phyloP scores from a whole-genome alignment of 2,329 filamentous ascomycete species.

The Alternaria gansuensis region DNA sequence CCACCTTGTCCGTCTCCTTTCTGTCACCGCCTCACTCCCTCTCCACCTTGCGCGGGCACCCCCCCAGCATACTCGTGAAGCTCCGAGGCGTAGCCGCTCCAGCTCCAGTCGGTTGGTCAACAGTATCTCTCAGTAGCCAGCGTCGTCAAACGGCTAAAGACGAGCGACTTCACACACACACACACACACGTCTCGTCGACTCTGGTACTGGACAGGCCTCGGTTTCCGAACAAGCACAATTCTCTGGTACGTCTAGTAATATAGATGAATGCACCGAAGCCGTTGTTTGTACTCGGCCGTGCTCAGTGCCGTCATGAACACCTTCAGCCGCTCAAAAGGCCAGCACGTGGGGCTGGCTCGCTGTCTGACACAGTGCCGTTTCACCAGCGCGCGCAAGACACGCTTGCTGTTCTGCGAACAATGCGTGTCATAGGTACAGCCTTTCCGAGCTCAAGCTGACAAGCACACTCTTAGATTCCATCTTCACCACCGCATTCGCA shows the following conservation, averaged over 20 bases:
- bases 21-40: slow-evolving; percentile 25
- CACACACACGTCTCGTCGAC: background rate
- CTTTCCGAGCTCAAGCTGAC: slow-evolving; percentile 33
- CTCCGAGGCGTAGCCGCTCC: slow-evolving; percentile 7
- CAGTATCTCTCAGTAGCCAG: slow-evolving; percentile 3
- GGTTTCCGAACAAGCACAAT: slow-evolving; percentile 5
- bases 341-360: slow-evolving; percentile 38
- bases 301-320: slow-evolving; percentile 9
- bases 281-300: slow-evolving; percentile 10
- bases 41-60: slow-evolving; percentile 20
- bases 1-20: slow-evolving; percentile 24
- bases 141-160: slow-evolving; percentile 10
- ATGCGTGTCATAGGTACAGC: slow-evolving; percentile 18
- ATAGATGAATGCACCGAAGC: slow-evolving; percentile 1
- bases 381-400: slow-evolving; percentile 38
- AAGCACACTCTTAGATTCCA: slow-evolving; percentile 28
- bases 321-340: slow-evolving; percentile 28
- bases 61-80: slow-evolving; percentile 13
- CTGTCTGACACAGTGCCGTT: slow-evolving; percentile 38
- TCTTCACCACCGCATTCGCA: slow-evolving; percentile 11
- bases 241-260: slow-evolving; percentile 23
- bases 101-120: slow-evolving; percentile 7
- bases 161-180: slow-evolving; percentile 4
- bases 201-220: background rate
- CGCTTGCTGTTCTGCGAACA: slow-evolving; percentile 31